Evolutionary conservation across 2,329 filamentous ascomycete species (phyloP).

Genomic region (Penicillium sclerotigenum): DNA sequence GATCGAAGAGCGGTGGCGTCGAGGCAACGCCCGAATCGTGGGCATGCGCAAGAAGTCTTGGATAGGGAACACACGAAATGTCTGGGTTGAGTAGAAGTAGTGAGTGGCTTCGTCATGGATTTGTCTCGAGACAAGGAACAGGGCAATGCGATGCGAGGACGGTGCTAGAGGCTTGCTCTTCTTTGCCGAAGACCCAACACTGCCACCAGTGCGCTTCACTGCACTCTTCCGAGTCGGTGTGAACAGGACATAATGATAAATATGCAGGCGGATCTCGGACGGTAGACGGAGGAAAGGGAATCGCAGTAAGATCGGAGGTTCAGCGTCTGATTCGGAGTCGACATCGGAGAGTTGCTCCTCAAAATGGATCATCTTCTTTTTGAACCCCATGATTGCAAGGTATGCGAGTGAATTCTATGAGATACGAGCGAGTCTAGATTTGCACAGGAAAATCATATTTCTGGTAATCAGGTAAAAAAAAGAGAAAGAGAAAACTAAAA

Average conservation of each 20-base stretch:
- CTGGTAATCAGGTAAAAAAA: conserved; percentile 10
- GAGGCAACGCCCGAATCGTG: conserved; percentile 49
- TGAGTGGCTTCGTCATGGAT: conserved; percentile 52
- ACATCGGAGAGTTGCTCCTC: conserved; percentile 13
- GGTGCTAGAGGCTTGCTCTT: conserved; percentile 35
- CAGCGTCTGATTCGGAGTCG: conserved; percentile 21
- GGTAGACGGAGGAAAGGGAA: conserved; percentile 55
- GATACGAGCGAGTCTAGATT: conserved; percentile 17
- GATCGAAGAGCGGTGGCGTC: conserved; percentile 51
- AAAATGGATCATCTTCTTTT: conserved; percentile 17
- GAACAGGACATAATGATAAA: conserved; percentile 49
- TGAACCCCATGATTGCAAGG: conserved; percentile 18
- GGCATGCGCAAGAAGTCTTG: conserved; percentile 48
- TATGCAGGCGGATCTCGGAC: conserved; percentile 51
- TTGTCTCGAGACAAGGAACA: conserved; percentile 42
- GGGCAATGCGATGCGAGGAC: conserved; percentile 34
- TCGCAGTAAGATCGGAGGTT: conserved; percentile 19
- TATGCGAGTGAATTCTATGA: conserved; percentile 20
- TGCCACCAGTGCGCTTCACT: conserved; percentile 31
- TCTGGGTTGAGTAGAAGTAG: conserved; percentile 52
- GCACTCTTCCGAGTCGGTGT: conserved; percentile 30
- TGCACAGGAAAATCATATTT: conserved; percentile 21
- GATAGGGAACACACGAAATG: conserved; percentile 53
- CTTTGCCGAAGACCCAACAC: conserved; percentile 37
- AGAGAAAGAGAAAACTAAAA: conserved; percentile 10